Percentiles rank a stretch among this genome's conserved stretches.
phyloP scores from a whole-genome alignment of 1,284 basidiomycete species.

The Hemileia vastatrix region DNA sequence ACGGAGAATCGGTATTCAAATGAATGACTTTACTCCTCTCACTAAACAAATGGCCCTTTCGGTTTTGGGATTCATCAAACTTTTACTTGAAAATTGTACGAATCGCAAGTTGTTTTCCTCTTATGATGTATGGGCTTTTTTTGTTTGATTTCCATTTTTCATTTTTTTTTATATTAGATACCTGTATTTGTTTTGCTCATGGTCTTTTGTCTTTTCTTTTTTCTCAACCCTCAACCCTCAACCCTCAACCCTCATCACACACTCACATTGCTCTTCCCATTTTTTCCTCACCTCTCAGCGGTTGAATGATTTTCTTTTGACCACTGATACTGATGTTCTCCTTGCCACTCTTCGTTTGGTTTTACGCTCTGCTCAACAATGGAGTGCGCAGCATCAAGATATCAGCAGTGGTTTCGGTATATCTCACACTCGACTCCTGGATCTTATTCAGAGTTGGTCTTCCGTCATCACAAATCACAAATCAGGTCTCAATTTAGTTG shows the following conservation, averaged over 20 bases:
- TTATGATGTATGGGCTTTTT: slow-evolving; percentile 66
- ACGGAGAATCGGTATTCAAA: slow-evolving; percentile 49
- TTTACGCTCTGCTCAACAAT: slow-evolving; percentile 86
- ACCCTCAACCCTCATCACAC: slow-evolving; percentile 19
- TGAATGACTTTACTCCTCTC: slow-evolving; percentile 64
- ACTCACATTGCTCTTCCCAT: slow-evolving; percentile 25
- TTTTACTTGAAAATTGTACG: slow-evolving; percentile 93
- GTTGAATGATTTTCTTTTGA: slow-evolving; percentile 74
- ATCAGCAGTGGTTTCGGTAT: slow-evolving; percentile 22
- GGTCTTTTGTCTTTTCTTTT: slow-evolving; percentile 25
- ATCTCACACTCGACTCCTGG: slow-evolving; percentile 18
- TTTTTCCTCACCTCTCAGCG: slow-evolving; percentile 52
- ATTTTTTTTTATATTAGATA: neutral
- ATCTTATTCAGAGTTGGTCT: slow-evolving; percentile 21
- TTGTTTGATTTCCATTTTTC: too few relatives aligned
- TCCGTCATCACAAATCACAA: slow-evolving; percentile 7
- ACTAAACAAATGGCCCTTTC: slow-evolving; percentile 69
- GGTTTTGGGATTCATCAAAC: slow-evolving; percentile 75
- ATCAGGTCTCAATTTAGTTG: neutral
- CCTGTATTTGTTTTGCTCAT: neutral
- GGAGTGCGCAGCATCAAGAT: slow-evolving; percentile 22
- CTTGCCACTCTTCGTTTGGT: slow-evolving; percentile 73
- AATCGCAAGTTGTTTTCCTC: slow-evolving; percentile 94
- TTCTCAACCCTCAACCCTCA: neutral
- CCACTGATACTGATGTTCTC: slow-evolving; percentile 80